Evolutionary conservation across 2,329 filamentous ascomycete species (phyloP).

Genomic region (Arthrobotrys musiformis): DNA sequence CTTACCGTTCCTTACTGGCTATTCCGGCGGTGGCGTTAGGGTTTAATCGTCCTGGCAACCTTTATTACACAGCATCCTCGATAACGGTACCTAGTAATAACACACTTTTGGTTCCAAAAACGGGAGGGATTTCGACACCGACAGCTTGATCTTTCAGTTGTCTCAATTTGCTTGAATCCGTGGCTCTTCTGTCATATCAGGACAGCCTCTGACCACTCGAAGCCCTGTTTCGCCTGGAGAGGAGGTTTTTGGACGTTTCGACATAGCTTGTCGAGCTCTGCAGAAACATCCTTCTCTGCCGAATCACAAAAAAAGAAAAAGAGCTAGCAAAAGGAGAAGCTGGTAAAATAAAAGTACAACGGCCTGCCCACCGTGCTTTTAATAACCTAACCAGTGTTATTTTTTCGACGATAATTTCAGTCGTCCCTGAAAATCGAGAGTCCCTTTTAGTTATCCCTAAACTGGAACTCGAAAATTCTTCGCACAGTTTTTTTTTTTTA

Average conservation of each 20-base stretch:
- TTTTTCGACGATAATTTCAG: conserved; percentile 11
- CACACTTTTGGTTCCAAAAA: not conserved
- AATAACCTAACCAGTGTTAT: not conserved
- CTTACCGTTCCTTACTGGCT: conserved; percentile 44
- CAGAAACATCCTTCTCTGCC: conserved; percentile 11
- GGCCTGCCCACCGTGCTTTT: conserved; percentile 5
- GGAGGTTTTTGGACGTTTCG: conserved; percentile 14
- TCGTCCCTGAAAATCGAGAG: conserved; percentile 42
- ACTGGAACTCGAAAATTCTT: conserved; percentile 56
- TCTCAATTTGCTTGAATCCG: not conserved
- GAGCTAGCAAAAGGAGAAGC: conserved; percentile 17
- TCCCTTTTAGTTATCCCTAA: conserved; percentile 51
- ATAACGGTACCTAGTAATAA: not conserved
- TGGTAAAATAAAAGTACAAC: not conserved
- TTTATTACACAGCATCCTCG: conserved; percentile 11
- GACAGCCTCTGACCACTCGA: not conserved
- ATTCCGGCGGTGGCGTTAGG: conserved; percentile 37
- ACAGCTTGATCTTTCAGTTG: not conserved
- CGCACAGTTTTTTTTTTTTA: conserved; percentile 52
- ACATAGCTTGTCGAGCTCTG: conserved; percentile 24
- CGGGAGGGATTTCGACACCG: not conserved
- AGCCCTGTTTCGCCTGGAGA: not conserved
- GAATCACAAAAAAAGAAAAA: conserved; percentile 15
- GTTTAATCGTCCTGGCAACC: conserved; percentile 28
- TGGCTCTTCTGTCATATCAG: conserved; percentile 8